Conservation (phyloP, 2,329 filamentous ascomycete species). For the Fusarium penzigii region DNA sequence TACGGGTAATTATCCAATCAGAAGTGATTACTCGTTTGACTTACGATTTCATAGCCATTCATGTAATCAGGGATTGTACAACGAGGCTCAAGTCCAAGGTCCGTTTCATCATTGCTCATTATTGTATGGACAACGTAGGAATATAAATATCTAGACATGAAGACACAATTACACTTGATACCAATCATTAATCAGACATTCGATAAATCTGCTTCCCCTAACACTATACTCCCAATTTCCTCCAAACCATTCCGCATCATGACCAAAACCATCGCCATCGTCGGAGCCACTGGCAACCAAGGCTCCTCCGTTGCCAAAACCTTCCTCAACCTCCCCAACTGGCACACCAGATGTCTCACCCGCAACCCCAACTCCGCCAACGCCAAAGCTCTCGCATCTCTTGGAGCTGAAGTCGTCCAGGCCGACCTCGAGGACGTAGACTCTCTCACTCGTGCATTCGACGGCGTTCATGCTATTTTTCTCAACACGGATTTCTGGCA, state of each 20-base stretch:
- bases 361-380: constrained; percentile 42
- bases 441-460: constrained; percentile 42
- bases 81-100: neutral
- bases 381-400: constrained; percentile 38
- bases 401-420: constrained; percentile 44
- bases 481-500: constrained; percentile 55
- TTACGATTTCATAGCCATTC: constrained; percentile 9
- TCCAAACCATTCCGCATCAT: neutral
- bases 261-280: constrained; percentile 39
- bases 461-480: constrained; percentile 49
- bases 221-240: neutral
- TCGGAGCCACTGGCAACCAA: constrained; percentile 50
- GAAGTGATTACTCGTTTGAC: neutral
- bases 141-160: too few relatives aligned
- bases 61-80: neutral
- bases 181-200: too few relatives aligned
- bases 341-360: constrained; percentile 47
- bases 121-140: too few relatives aligned
- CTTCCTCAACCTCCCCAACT: constrained; percentile 40
- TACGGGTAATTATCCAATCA: constrained; percentile 23
- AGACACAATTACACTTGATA: neutral
- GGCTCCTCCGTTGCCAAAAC: constrained; percentile 48
- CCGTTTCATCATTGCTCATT: too few relatives aligned
- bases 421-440: constrained; percentile 44
- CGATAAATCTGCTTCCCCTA: too few relatives aligned